Conservation (phyloP, 176 grass and related monocot species). For the Oropetium thomaeum region DNA sequence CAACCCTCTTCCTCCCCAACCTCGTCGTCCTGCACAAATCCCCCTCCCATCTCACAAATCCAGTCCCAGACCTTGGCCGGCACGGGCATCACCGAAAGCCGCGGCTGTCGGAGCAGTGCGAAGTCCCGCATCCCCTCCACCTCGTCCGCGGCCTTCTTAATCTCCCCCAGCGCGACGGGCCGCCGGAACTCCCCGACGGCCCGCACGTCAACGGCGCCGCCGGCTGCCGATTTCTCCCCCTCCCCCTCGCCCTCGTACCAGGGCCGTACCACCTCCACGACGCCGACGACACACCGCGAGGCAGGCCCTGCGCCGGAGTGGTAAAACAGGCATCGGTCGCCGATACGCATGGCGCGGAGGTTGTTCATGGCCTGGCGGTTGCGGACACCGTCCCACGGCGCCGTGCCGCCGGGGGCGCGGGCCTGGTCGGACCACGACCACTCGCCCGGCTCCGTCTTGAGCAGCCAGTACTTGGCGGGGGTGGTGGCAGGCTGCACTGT, state of each 20-base stretch:
- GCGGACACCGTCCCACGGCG: slow-evolving; percentile 81
- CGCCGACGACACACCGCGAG: slow-evolving; percentile 58
- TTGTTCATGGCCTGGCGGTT: slow-evolving; percentile 73
- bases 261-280: slow-evolving; percentile 56
- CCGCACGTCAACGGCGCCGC: slow-evolving; percentile 73
- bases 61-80: slow-evolving; percentile 56
- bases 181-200: slow-evolving; percentile 49
- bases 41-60: slow-evolving; percentile 73
- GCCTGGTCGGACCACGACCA: slow-evolving; percentile 95
- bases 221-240: background rate
- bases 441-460: slow-evolving; percentile 80
- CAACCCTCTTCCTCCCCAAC: slow-evolving; percentile 23
- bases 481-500: background rate
- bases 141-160: slow-evolving; percentile 62
- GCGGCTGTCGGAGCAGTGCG: slow-evolving; percentile 64
- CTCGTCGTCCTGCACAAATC: slow-evolving; percentile 39
- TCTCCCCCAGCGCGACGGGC: slow-evolving; percentile 52
- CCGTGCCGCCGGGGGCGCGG: slow-evolving; percentile 43
- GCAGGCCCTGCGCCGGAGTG: slow-evolving; percentile 64
- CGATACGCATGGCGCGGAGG: slow-evolving; percentile 68
- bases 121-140: slow-evolving; percentile 65
- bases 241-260: slow-evolving; percentile 50
- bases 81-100: slow-evolving; percentile 81
- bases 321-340: slow-evolving; percentile 76
- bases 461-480: slow-evolving; percentile 49